Percentiles rank a stretch among this genome's conserved stretches.
Evolutionary conservation across 345 rosid genomes (phyloP).

Genomic region (Mangifera indica): DNA sequence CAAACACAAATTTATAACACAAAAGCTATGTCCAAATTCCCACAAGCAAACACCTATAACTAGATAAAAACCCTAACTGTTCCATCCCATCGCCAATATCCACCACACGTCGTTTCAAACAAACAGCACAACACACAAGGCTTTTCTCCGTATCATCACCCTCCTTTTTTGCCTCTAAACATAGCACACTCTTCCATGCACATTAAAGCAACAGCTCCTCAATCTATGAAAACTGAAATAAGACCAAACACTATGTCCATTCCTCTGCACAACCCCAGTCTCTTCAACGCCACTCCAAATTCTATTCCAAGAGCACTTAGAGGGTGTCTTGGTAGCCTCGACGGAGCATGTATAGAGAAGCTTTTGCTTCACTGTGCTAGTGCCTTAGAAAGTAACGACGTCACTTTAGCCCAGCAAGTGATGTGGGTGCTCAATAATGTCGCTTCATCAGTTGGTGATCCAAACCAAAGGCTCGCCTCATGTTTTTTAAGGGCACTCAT

Average conservation of each 20-base stretch:
- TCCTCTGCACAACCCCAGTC: slow-evolving; percentile 40
- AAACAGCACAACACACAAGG: background rate
- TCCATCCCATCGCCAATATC: slow-evolving; percentile 28
- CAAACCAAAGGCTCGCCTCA: slow-evolving; percentile 61
- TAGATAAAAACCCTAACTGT: slow-evolving; percentile 34
- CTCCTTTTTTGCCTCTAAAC: background rate
- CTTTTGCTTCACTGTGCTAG: slow-evolving; percentile 71
- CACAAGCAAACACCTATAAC: slow-evolving; percentile 8
- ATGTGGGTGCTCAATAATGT: slow-evolving; percentile 87
- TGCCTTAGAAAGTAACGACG: slow-evolving; percentile 62
- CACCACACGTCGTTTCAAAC: slow-evolving; percentile 21
- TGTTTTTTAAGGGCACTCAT: slow-evolving; percentile 68
- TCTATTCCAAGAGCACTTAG: slow-evolving; percentile 53
- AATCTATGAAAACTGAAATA: slow-evolving; percentile 47
- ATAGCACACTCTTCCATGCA: slow-evolving; percentile 25
- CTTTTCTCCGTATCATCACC: background rate
- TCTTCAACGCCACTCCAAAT: slow-evolving; percentile 34
- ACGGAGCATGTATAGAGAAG: slow-evolving; percentile 70
- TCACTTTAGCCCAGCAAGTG: slow-evolving; percentile 71
- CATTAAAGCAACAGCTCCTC: slow-evolving; percentile 20
- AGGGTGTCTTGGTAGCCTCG: slow-evolving; percentile 68
- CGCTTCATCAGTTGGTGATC: slow-evolving; percentile 62
- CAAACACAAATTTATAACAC: background rate
- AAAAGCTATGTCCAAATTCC: slow-evolving; percentile 9
- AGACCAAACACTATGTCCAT: slow-evolving; percentile 41